Evolutionary conservation across 192 early-diverging fungal genomes (phyloP).

Genomic region (Coemansia sp.): DNA sequence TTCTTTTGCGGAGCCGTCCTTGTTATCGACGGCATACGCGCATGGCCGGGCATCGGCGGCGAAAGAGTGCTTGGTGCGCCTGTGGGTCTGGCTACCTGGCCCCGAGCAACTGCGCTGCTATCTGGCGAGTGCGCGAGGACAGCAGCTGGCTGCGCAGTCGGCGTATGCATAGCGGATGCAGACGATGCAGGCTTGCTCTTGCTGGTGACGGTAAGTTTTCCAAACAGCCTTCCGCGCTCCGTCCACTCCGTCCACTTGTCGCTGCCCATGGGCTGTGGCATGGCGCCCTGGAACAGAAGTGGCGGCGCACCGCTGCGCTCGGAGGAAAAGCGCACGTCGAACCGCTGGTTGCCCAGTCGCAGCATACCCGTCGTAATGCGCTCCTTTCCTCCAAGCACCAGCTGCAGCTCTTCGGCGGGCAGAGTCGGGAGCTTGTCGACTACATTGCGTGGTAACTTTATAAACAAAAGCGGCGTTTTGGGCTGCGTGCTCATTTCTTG

Average conservation of each 20-base stretch:
- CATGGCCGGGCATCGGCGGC: background rate
- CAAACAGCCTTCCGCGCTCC: slow-evolving; percentile 31
- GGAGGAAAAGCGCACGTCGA: slow-evolving; percentile 42
- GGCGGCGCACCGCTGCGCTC: slow-evolving; percentile 37
- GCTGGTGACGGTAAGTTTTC: slow-evolving; percentile 35
- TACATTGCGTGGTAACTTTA: slow-evolving; percentile 38
- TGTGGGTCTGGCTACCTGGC: background rate
- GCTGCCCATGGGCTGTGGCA: slow-evolving; percentile 8
- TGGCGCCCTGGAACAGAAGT: slow-evolving; percentile 34
- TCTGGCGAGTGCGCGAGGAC: background rate
- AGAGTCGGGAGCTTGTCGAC: slow-evolving; percentile 30
- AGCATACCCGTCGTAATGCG: slow-evolving; percentile 31
- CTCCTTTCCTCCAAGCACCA: slow-evolving; percentile 46
- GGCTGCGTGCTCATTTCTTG: slow-evolving; percentile 17
- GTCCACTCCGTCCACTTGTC: slow-evolving; percentile 34
- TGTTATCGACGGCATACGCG: slow-evolving; percentile 1
- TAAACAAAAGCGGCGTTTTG: slow-evolving; percentile 27
- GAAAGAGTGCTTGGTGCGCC: background rate
- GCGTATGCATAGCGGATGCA: background rate
- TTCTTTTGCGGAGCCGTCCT: slow-evolving; percentile 41
- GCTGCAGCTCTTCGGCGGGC: slow-evolving; percentile 16
- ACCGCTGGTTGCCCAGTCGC: slow-evolving; percentile 14
- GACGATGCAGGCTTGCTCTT: background rate
- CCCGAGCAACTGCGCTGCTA: background rate
- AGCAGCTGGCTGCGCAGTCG: background rate